phyloP scores from a whole-genome alignment of 176 grass and related monocot genomes.

The Musa schizocarpa region DNA sequence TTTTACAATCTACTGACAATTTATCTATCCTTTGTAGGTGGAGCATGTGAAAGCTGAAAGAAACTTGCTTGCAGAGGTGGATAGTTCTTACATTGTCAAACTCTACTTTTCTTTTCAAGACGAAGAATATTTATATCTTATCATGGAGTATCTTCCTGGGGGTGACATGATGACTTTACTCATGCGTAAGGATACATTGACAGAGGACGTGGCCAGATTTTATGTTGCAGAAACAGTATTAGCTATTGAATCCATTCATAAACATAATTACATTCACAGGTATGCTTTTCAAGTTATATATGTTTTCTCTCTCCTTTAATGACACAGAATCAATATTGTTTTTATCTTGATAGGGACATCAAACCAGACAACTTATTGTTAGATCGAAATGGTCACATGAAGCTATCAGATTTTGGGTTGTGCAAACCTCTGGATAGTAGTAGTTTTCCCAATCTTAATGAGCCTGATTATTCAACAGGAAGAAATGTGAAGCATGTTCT shows the following conservation, averaged over 20 bases:
- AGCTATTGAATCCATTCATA: slow-evolving; percentile 13
- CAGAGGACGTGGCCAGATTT: slow-evolving; percentile 3
- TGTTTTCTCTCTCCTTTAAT: neutral
- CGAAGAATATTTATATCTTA: slow-evolving; percentile 11
- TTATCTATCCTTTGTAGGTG: neutral
- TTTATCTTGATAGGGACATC: slow-evolving; percentile 5
- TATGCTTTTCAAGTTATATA: neutral
- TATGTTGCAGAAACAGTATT: slow-evolving; percentile 16
- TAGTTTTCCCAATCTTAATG: slow-evolving; percentile 12
- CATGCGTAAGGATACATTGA: slow-evolving; percentile 9
- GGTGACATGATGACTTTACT: slow-evolving; percentile 18
- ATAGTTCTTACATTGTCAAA: slow-evolving; percentile 13
- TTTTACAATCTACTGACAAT: neutral
- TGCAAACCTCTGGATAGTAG: slow-evolving; percentile 14
- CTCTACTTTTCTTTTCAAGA: slow-evolving; percentile 14
- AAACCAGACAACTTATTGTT: slow-evolving; percentile 9
- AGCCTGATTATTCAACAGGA: neutral
- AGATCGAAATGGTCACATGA: slow-evolving; percentile 9
- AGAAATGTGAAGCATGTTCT: neutral
- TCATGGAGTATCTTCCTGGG: slow-evolving; percentile 16
- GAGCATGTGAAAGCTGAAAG: slow-evolving; percentile 16
- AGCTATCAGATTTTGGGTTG: slow-evolving; percentile 14
- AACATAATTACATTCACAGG: slow-evolving; percentile 12
- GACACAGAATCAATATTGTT: neutral
- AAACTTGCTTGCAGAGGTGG: slow-evolving; percentile 12